Conservation (phyloP, 2,329 filamentous ascomycete genomes). For the Metarhizium album region DNA sequence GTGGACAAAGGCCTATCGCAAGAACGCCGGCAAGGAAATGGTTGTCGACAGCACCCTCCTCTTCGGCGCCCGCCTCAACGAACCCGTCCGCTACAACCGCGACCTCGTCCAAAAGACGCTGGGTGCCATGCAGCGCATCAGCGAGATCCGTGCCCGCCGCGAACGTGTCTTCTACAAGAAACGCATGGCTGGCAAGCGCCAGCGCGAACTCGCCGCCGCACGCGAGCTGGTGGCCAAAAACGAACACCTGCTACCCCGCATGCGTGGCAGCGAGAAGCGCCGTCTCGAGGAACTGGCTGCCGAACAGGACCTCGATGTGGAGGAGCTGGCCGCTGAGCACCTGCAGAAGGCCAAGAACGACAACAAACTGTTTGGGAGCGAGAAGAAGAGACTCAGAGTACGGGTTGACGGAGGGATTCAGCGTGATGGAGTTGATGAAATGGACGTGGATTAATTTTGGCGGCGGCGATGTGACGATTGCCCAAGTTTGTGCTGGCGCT, state of each 20-base stretch:
- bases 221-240: constrained; percentile 85
- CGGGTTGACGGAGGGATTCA: constrained; percentile 23
- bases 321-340: constrained; percentile 29
- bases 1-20: constrained; percentile 92
- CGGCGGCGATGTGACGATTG: background rate
- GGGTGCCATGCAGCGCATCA: constrained; percentile 82
- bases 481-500: background rate
- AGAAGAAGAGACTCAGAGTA: constrained; percentile 29
- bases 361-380: constrained; percentile 27
- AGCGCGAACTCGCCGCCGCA: constrained; percentile 66
- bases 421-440: constrained; percentile 15
- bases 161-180: constrained; percentile 92
- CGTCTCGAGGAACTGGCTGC: constrained; percentile 44
- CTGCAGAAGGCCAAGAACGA: constrained; percentile 13
- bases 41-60: constrained; percentile 88
- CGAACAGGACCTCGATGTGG: constrained; percentile 34
- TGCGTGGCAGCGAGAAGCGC: constrained; percentile 52
- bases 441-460: constrained; percentile 19
- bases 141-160: constrained; percentile 71
- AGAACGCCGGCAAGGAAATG: constrained; percentile 70
- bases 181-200: constrained; percentile 84
- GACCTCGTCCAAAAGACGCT: constrained; percentile 80
- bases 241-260: constrained; percentile 76
- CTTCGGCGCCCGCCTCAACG: constrained; percentile 86
- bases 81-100: constrained; percentile 91